A percentile compares a stretch with the other conserved stretches of the same genome.
Conservation (phyloP, 2,329 filamentous ascomycete genomes). For the Diplodia sapinea region DNA sequence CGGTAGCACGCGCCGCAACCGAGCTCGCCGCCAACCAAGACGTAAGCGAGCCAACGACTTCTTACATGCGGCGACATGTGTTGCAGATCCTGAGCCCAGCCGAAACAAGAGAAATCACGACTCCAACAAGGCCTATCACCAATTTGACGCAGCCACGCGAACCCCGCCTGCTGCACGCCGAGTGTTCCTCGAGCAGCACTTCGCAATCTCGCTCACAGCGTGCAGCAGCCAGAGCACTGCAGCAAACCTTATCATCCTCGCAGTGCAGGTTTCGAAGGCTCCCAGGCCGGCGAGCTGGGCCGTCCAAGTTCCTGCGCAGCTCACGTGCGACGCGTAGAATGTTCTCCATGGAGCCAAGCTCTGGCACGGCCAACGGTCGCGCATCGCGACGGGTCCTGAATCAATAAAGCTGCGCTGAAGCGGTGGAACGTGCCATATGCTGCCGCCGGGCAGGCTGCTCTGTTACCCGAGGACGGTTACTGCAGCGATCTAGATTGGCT, state of each 20-base stretch:
- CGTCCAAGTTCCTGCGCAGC: neutral
- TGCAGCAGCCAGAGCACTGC: conserved; percentile 5
- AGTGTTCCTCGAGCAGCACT: neutral
- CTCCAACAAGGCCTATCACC: conserved; percentile 12
- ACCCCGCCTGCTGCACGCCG: neutral
- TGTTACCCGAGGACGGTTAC: conserved; percentile 9
- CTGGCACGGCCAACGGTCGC: conserved; percentile 10
- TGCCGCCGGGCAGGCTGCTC: conserved; percentile 11
- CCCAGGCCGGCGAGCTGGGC: neutral
- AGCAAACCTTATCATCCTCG: conserved; percentile 12
- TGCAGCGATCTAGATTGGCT: conserved; percentile 21
- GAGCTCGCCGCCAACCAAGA: conserved; percentile 1
- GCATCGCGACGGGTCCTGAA: conserved; percentile 14
- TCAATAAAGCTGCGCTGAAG: conserved; percentile 15
- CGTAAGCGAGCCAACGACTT: conserved; percentile 19
- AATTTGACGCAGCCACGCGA: neutral
- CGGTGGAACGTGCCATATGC: conserved; percentile 25
- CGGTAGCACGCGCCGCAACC: conserved; percentile 24
- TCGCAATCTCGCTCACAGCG: conserved; percentile 3
- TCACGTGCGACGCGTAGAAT: conserved; percentile 13
- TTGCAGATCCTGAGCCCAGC: conserved; percentile 13
- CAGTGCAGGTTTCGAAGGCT: conserved; percentile 3
- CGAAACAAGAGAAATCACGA: neutral
- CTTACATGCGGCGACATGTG: conserved; percentile 15
- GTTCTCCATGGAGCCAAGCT: conserved; percentile 21